phyloP scores from a whole-genome alignment of 2,329 filamentous ascomycete genomes.

The Botrytis galanthina region DNA sequence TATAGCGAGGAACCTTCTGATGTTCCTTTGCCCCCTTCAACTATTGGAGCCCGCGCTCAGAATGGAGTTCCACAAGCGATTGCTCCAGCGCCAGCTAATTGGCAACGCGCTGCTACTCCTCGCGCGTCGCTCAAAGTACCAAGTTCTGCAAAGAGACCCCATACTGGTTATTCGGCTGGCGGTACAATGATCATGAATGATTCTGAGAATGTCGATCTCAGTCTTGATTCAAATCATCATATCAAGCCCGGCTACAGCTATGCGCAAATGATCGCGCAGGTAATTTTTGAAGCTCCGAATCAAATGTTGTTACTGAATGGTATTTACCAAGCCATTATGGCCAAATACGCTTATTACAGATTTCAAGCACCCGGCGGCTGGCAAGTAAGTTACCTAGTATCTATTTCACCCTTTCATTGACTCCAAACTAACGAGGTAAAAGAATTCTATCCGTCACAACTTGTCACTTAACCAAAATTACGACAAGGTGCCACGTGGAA shows the following conservation, averaged over 20 bases:
- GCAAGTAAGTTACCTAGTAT: conserved; percentile 62
- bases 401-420: neutral
- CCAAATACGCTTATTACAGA: conserved; percentile 90
- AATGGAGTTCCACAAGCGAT: conserved; percentile 46
- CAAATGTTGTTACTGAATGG: conserved; percentile 87
- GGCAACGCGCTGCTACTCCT: conserved; percentile 59
- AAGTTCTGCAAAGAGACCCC: conserved; percentile 34
- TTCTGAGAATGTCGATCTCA: conserved; percentile 66
- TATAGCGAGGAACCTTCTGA: neutral
- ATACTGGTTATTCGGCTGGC: conserved; percentile 31
- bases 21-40: neutral
- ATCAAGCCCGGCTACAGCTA: conserved; percentile 97
- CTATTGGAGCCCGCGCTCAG: conserved; percentile 22
- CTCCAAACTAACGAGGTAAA: conserved; percentile 6
- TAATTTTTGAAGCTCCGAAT: conserved; percentile 81
- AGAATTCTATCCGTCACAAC: conserved; percentile 97
- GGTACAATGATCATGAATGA: conserved; percentile 47
- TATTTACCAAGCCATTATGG: conserved; percentile 92
- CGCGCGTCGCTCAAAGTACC: conserved; percentile 29
- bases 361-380: conserved; percentile 73
- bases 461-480: conserved; percentile 93
- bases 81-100: conserved; percentile 60
- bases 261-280: conserved; percentile 94
- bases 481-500: conserved; percentile 86
- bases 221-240: conserved; percentile 79